phyloP scores from a whole-genome alignment of 108 stramenopile genomes.

The Fistulifera pelliculosa region DNA sequence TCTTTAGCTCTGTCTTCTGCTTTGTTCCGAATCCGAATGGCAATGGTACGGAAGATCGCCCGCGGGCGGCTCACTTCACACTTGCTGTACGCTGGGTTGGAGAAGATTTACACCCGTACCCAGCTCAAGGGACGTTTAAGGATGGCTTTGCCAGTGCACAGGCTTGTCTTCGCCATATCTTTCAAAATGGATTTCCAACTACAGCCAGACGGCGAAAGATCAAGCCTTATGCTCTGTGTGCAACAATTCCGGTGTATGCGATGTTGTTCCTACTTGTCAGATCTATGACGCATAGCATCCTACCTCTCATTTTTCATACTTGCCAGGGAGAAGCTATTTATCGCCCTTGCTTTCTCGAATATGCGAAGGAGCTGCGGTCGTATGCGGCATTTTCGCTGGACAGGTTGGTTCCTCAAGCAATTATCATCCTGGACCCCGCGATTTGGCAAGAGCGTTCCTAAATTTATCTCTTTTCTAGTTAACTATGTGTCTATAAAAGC shows the following conservation, averaged over 20 bases:
- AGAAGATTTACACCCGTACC: constrained; percentile 25
- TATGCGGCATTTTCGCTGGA: background rate
- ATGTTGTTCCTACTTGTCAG: constrained; percentile 10
- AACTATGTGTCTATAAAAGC: too few relatives aligned
- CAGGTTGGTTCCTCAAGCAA: background rate
- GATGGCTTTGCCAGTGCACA: constrained; percentile 23
- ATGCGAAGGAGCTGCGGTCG: background rate
- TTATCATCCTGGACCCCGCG: background rate
- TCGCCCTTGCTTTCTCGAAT: background rate
- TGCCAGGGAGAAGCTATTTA: constrained; percentile 8
- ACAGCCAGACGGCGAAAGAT: background rate
- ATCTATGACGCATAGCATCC: constrained; percentile 5
- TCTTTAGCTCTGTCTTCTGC: constrained; percentile 52
- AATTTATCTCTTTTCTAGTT: constrained; percentile 3
- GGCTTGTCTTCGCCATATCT: constrained; percentile 5
- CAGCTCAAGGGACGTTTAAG: constrained; percentile 25
- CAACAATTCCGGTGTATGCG: background rate
- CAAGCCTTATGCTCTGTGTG: background rate
- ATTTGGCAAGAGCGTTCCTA: background rate
- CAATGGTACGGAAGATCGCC: background rate
- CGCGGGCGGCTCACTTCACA: constrained; percentile 18
- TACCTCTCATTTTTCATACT: constrained; percentile 7
- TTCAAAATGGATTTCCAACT: background rate
- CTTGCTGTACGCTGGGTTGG: constrained; percentile 35
- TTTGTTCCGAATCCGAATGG: constrained; percentile 17